Percentiles rank a stretch among this genome's conserved stretches.
These are phyloP conservation scores for Leishmania lainsoni DNA, from an alignment of 208 protist genomes.

Conservation along the genomic window DNA sequence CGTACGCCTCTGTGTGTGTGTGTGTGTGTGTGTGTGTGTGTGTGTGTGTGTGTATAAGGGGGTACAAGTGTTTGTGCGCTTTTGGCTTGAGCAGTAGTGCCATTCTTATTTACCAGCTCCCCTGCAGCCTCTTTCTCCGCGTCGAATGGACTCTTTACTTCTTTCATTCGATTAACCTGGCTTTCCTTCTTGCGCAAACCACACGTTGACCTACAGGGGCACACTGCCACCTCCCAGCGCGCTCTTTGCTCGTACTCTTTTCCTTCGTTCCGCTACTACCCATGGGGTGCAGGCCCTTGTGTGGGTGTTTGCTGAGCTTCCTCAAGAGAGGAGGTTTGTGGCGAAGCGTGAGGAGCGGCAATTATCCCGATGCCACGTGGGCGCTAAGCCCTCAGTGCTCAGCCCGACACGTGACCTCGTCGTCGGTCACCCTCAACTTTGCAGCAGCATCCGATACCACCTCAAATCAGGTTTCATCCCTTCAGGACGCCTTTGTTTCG, in stretches of 20 bases:
- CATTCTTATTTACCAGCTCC: not conserved
- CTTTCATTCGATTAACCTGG: not conserved
- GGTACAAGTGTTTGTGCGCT: not conserved
- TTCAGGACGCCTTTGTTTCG: not conserved
- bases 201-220: not conserved
- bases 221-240: not conserved
- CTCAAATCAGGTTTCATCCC: not conserved
- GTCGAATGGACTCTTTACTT: not conserved
- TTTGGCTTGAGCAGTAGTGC: not conserved
- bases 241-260: not conserved
- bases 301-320: not conserved
- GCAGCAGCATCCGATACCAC: not conserved
- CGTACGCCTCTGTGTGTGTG: not conserved
- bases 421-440: not conserved
- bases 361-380: not conserved
- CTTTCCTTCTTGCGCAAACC: not conserved
- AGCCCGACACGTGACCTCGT: slow-evolving; percentile 3
- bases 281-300: not conserved
- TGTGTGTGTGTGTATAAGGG: not conserved
- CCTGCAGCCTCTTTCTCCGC: not conserved
- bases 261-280: not conserved
- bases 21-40: not conserved
- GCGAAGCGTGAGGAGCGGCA: slow-evolving; percentile 1
- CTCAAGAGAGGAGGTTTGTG: not conserved
- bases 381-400: not conserved